These are phyloP conservation scores for Haematococcus lacustris DNA, from an alignment of 139 green algal species.

Conservation along the genomic window DNA sequence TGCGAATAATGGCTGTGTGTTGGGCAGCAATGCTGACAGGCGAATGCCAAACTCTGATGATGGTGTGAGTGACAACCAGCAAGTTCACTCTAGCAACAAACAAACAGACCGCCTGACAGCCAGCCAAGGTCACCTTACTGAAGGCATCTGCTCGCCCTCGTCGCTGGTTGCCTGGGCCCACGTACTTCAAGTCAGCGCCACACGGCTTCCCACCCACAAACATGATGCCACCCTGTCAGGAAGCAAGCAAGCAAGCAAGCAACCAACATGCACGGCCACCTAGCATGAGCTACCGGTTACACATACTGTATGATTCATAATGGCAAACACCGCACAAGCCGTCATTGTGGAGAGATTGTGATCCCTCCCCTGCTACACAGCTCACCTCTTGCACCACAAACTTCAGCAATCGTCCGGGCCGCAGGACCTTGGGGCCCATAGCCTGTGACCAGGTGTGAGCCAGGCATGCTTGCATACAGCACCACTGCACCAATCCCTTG, in stretches of 20 bases:
- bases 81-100: too few relatives aligned
- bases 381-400: constrained; percentile 55
- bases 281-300: too few relatives aligned
- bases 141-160: constrained; percentile 65
- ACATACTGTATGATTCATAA: too few relatives aligned
- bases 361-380: not conserved
- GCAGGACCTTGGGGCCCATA: constrained; percentile 17
- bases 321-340: too few relatives aligned
- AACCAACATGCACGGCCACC: too few relatives aligned
- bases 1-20: too few relatives aligned
- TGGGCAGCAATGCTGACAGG: too few relatives aligned
- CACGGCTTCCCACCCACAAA: constrained; percentile 42
- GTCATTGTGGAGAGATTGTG: not conserved
- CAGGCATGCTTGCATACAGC: not conserved
- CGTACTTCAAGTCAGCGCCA: constrained; percentile 62
- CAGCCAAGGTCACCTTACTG: constrained; percentile 82
- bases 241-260: too few relatives aligned
- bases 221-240: constrained; percentile 31
- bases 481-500: too few relatives aligned
- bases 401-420: constrained; percentile 52
- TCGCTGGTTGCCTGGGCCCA: constrained; percentile 45
- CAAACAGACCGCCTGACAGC: too few relatives aligned
- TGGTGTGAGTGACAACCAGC: too few relatives aligned
- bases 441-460: constrained; percentile 4
- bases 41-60: too few relatives aligned